These are phyloP conservation scores for Sideroxylon spinosum DNA, from an alignment of 179 eudicot species.

Conservation along the genomic window DNA sequence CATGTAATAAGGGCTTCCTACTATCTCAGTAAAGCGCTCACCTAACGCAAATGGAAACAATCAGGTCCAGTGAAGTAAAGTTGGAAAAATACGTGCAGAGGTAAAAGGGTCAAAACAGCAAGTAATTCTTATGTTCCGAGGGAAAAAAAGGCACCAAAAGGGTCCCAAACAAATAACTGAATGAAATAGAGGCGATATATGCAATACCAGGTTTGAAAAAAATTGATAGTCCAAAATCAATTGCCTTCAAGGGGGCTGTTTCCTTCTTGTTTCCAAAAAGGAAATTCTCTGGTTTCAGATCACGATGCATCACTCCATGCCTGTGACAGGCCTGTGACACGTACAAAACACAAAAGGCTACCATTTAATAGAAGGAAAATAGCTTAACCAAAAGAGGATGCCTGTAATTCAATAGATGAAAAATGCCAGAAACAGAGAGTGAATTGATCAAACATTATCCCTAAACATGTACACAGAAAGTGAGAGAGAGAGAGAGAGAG, in stretches of 20 bases:
- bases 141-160: not conserved
- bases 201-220: slow-evolving; percentile 69
- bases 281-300: slow-evolving; percentile 84
- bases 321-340: slow-evolving; percentile 57
- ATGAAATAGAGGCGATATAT: not conserved
- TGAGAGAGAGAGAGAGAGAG: not conserved
- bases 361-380: not conserved
- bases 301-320: slow-evolving; percentile 85
- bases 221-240: slow-evolving; percentile 76
- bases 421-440: not conserved
- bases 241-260: slow-evolving; percentile 62
- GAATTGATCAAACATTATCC: not conserved
- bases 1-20: slow-evolving; percentile 92
- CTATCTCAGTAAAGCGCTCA: slow-evolving; percentile 67
- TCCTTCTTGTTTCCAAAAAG: slow-evolving; percentile 80
- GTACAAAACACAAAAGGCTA: not conserved
- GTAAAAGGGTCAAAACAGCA: not conserved
- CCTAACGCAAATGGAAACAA: slow-evolving; percentile 31
- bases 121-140: not conserved
- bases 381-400: not conserved
- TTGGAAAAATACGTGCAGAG: not conserved
- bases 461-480: not conserved
- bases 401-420: not conserved
- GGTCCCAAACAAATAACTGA: not conserved
- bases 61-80: not conserved